A percentile compares a stretch with the other conserved stretches of the same genome.
phyloP scores from a whole-genome alignment of 2,329 filamentous ascomycete genomes.

The Raffaelea arxii region DNA sequence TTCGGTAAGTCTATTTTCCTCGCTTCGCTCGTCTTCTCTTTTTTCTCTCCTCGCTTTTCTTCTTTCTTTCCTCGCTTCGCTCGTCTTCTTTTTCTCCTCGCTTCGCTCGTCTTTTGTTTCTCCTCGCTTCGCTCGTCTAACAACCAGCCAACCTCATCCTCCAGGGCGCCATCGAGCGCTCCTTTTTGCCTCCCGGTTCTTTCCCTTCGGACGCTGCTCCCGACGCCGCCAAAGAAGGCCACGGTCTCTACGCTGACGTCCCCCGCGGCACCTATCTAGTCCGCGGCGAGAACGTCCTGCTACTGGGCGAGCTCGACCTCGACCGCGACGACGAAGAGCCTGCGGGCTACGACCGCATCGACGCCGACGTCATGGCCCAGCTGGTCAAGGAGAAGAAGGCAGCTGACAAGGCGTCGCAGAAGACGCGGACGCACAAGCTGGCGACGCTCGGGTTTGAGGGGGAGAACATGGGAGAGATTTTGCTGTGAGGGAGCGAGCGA shows the following conservation, averaged over 20 bases:
- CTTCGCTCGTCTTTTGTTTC: background rate
- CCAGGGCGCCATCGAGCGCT: slow-evolving; percentile 82
- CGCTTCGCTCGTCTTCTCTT: background rate
- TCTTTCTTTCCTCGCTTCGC: background rate
- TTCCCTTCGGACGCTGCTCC: slow-evolving; percentile 20
- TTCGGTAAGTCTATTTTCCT: slow-evolving; percentile 54
- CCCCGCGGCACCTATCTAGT: slow-evolving; percentile 82
- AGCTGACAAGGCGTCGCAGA: slow-evolving; percentile 63
- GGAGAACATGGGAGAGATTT: slow-evolving; percentile 67
- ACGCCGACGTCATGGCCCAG: slow-evolving; percentile 46
- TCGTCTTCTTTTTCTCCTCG: background rate
- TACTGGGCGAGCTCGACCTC: slow-evolving; percentile 92
- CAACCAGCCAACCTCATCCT: slow-evolving; percentile 86
- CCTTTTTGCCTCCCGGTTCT: slow-evolving; percentile 54
- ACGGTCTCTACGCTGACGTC: slow-evolving; percentile 70
- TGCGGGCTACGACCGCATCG: slow-evolving; percentile 47
- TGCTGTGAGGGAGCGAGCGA: slow-evolving; percentile 47
- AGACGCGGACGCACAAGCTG: slow-evolving; percentile 60
- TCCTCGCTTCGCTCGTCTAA: no score
- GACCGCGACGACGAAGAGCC: slow-evolving; percentile 90
- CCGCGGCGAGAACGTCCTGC: slow-evolving; percentile 89
- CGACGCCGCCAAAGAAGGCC: slow-evolving; percentile 22
- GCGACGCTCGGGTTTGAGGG: slow-evolving; percentile 78
- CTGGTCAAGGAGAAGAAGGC: slow-evolving; percentile 63
- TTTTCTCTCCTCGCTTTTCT: background rate